Evolutionary conservation across 768 basidiomycete genomes (phyloP).

Genomic region (Hortiboletus campestris): DNA sequence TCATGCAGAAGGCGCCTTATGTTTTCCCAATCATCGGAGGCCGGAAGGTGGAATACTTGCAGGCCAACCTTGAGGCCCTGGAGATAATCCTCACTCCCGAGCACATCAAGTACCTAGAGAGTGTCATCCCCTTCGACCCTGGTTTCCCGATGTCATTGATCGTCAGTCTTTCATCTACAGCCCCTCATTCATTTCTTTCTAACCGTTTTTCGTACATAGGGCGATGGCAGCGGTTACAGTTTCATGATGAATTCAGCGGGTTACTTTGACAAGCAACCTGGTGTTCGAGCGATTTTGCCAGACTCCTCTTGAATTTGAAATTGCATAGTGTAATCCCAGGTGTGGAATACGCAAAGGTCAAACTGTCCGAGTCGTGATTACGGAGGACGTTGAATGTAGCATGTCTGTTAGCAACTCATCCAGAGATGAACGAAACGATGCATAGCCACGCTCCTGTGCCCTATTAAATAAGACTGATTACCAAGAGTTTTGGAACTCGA

Average conservation of each 20-base stretch:
- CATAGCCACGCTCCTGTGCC: too few species aligned
- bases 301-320: constrained; percentile 3
- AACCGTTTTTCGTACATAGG: constrained; percentile 8
- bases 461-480: not conserved
- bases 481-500: not conserved
- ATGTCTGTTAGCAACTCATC: not conserved
- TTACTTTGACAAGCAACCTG: constrained; percentile 26
- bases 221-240: constrained; percentile 25
- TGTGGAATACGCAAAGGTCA: not conserved
- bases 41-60: constrained; percentile 43
- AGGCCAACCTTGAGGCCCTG: constrained; percentile 43
- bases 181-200: not conserved
- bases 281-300: constrained; percentile 3
- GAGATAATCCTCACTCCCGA: constrained; percentile 37
- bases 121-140: constrained; percentile 34
- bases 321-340: not conserved
- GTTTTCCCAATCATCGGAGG: constrained; percentile 45
- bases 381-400: not conserved
- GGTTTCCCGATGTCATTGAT: constrained; percentile 39
- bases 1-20: constrained; percentile 45
- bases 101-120: constrained; percentile 41
- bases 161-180: constrained; percentile 23
- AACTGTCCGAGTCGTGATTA: not conserved
- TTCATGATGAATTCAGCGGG: constrained; percentile 15
- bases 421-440: not conserved